Evolutionary conservation across 2,329 filamentous ascomycete genomes (phyloP).

Genomic region (Teratosphaeria viscida): DNA sequence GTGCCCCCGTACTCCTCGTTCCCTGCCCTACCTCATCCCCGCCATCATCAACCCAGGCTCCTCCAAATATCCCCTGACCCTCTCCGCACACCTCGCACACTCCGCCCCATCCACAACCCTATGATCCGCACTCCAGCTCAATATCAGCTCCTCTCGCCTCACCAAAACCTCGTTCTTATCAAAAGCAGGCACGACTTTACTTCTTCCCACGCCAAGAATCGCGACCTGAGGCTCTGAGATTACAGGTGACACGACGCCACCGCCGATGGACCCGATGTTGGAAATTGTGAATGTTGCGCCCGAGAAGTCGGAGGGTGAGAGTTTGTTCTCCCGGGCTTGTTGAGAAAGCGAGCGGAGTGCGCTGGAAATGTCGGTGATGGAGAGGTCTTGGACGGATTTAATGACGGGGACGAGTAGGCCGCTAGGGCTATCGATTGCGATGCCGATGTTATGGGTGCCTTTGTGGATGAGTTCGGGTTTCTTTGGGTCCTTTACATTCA

Average conservation of each 20-base stretch:
- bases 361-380: conserved; percentile 64
- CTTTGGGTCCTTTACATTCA: conserved; percentile 52
- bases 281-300: conserved; percentile 92
- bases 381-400: conserved; percentile 67
- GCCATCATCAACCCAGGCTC: conserved; percentile 80
- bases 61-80: conserved; percentile 68
- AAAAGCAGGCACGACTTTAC: conserved; percentile 74
- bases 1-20: not conserved
- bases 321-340: conserved; percentile 63
- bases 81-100: conserved; percentile 79
- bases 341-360: conserved; percentile 65
- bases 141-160: conserved; percentile 70
- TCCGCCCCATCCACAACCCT: conserved; percentile 89
- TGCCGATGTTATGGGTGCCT: conserved; percentile 82
- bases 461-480: conserved; percentile 72
- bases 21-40: conserved; percentile 51
- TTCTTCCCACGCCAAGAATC: conserved; percentile 78
- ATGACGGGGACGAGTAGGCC: conserved; percentile 89
- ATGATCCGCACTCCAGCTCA: conserved; percentile 96
- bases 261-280: conserved; percentile 92
- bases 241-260: conserved; percentile 82
- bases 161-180: conserved; percentile 46
- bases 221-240: conserved; percentile 85
- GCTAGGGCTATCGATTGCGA: conserved; percentile 86
- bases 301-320: conserved; percentile 62